Base-by-base conservation (phyloP, 768 basidiomycete genomes). In the Hydnum rufescens region DNA sequence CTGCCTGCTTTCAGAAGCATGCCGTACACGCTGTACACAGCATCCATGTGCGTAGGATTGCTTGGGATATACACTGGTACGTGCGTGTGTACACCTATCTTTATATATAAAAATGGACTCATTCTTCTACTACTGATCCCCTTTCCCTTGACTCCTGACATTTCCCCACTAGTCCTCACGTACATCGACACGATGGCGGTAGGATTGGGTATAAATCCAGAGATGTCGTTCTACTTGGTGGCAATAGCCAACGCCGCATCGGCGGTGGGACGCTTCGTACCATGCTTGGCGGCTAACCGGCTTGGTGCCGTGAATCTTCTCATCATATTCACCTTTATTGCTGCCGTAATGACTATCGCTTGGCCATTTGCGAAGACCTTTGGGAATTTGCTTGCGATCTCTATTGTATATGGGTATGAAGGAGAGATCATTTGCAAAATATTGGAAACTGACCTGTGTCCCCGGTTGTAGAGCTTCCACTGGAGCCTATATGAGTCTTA, bases 171-270 rank as follows among this genome's bases (percentile, higher is more conserved):
- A n/a, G n/a, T 55, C 28, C 58, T 61, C 18, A 58, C 63, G 49
- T 64, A 53, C 51, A 53, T 57, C 16, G 54, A 55, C 43, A 48
- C 54, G 3, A 30, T 36, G 31, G 31, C 29, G 23, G 42, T 51
- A 18, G 42, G 25, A 48, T 32, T 26, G 36, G 49, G 34, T 36
- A 31, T 13, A 29, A 46, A 34, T 43, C n/a, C n/a, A n/a, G 29
- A 28, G 5, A 39, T 53, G 25, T 47, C 32, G 4, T 47, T 51
- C 34, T 61, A 61, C 32, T 55, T 62, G 8, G 59, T 59, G 30
- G 23, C 60, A 1, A 59, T 64, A 46, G 53, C 59, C 26, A 64
- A 64, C 48, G 63, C 58, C 25, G 50, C 53, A 23, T 62, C 63
- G 16, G 43, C 56, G 25, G 32, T 64, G 29, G 63, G 63, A 2